Percentiles rank a stretch among this genome's conserved stretches.
Conservation (phyloP, 2,329 filamentous ascomycete genomes). For the Trichoderma brevicompactum region DNA sequence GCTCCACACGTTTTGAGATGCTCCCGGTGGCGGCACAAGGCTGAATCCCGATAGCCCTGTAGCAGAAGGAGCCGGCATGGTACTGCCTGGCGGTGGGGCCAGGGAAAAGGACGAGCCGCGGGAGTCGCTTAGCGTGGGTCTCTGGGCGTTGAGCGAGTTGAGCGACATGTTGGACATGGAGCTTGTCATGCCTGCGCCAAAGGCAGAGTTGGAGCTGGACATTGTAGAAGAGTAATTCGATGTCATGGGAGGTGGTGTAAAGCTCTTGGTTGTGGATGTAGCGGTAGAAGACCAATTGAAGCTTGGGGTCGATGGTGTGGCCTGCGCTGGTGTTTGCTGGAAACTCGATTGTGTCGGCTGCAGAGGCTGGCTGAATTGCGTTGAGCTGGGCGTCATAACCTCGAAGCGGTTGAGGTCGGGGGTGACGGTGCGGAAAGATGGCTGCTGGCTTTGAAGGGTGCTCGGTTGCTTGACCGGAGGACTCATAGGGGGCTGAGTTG, state of each 20-base stretch:
- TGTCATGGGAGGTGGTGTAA: conserved; percentile 37
- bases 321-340: conserved; percentile 37
- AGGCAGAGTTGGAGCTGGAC: conserved; percentile 40
- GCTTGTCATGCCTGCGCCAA: conserved; percentile 43
- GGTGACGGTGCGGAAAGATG: conserved; percentile 60
- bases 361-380: conserved; percentile 66
- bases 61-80: conserved; percentile 29
- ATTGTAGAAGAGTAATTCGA: conserved; percentile 37
- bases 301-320: conserved; percentile 42
- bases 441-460: conserved; percentile 45
- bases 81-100: conserved; percentile 54
- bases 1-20: conserved; percentile 33
- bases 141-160: conserved; percentile 41
- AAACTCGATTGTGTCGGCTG: conserved; percentile 47
- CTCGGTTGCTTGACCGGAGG: conserved; percentile 39
- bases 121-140: conserved; percentile 42
- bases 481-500: conserved; percentile 56
- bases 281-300: conserved; percentile 57
- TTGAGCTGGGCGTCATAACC: conserved; percentile 60
- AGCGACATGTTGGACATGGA: conserved; percentile 57
- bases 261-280: conserved; percentile 32
- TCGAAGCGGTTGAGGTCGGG: conserved; percentile 62
- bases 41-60: conserved; percentile 49
- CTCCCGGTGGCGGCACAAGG: conserved; percentile 49
- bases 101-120: conserved; percentile 58